These are phyloP conservation scores for Citrus australasica DNA, from an alignment of 345 rosid genomes.

Conservation along the genomic window DNA sequence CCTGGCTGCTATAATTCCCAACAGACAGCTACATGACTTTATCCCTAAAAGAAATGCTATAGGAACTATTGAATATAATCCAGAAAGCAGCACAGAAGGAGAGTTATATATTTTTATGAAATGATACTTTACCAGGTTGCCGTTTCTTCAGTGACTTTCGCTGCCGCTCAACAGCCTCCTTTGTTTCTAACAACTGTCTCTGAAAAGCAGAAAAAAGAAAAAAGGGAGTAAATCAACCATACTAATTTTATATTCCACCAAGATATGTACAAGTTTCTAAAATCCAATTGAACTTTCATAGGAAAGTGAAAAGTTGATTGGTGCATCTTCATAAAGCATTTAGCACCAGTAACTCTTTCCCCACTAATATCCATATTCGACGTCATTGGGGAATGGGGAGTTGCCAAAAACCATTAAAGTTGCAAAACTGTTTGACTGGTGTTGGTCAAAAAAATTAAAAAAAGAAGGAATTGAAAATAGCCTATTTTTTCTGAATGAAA, in stretches of 20 bases:
- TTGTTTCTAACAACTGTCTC: conserved; percentile 87
- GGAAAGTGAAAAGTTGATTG: not conserved
- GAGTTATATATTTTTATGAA: not conserved
- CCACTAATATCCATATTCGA: not conserved
- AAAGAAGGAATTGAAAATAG: not conserved
- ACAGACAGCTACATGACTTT: not conserved
- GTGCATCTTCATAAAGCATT: not conserved
- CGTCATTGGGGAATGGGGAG: not conserved
- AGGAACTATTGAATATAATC: not conserved
- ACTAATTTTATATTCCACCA: not conserved
- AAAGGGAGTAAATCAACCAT: not conserved
- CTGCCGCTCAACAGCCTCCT: conserved; percentile 94
- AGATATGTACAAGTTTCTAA: not conserved
- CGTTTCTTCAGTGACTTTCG: conserved; percentile 90
- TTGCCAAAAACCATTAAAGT: no score
- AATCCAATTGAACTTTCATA: not conserved
- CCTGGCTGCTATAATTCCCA: not conserved
- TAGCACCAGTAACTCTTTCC: not conserved
- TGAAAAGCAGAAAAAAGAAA: conserved; percentile 9
- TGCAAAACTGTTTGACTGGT: not conserved
- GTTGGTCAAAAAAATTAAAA: no score
- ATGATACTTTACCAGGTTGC: conserved; percentile 54
- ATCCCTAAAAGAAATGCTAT: not conserved
- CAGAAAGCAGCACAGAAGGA: not conserved
- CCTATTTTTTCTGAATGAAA: not conserved